Evolutionary conservation across 352 stramenopile genomes (phyloP).

Genomic region (Pythium monospermum): DNA sequence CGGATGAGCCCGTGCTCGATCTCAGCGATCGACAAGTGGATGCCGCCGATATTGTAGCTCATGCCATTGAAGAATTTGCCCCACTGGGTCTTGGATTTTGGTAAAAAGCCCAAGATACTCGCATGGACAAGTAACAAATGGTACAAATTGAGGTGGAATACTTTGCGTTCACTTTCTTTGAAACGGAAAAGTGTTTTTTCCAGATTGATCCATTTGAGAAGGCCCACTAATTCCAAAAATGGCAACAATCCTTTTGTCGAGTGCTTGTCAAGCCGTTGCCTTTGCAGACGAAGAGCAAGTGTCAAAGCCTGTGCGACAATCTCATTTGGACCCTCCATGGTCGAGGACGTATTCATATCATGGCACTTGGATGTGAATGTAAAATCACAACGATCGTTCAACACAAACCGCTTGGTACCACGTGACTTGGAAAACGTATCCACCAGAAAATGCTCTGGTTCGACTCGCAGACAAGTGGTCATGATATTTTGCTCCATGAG

Average conservation of each 20-base stretch:
- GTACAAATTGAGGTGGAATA: conserved; percentile 56
- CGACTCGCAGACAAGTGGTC: conserved; percentile 11
- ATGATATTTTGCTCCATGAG: conserved; percentile 22
- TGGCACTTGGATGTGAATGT: too few species aligned
- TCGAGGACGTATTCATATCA: background rate
- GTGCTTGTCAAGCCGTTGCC: conserved; percentile 8
- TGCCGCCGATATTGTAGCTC: conserved; percentile 40
- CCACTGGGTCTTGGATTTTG: conserved; percentile 45
- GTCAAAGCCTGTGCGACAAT: conserved; percentile 14
- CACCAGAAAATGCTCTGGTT: conserved; percentile 20
- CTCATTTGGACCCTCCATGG: conserved; percentile 10
- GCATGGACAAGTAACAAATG: conserved; percentile 45
- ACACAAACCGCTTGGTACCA: conserved; percentile 28
- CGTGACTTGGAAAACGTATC: conserved; percentile 15
- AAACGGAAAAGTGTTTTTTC: too few species aligned
- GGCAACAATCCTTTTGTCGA: conserved; percentile 30
- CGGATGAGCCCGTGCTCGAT: conserved; percentile 53
- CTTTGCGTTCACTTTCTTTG: conserved; percentile 25
- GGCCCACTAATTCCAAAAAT: conserved; percentile 31
- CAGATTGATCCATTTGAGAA: conserved; percentile 31
- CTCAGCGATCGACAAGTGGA: conserved; percentile 45
- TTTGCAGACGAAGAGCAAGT: conserved; percentile 21
- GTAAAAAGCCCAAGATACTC: conserved; percentile 36
- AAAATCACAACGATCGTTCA: conserved; percentile 44
- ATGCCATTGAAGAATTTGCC: conserved; percentile 55